These are phyloP conservation scores for Agarophyton chilense DNA, from an alignment of 23 red algal species.

Conservation along the genomic window DNA sequence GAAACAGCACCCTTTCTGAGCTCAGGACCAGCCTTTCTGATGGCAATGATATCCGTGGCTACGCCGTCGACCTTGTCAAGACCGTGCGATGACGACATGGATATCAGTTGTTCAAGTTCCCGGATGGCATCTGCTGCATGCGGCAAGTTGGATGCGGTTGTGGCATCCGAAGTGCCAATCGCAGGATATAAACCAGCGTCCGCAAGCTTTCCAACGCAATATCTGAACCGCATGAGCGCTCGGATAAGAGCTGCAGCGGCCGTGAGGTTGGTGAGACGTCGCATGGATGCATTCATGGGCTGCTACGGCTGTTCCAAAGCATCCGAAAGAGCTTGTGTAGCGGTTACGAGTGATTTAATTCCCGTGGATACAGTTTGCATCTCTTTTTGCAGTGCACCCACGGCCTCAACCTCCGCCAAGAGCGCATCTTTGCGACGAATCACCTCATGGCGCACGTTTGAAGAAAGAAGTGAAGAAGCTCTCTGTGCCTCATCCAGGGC, in stretches of 20 bases:
- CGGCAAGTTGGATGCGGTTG: constrained; percentile 35
- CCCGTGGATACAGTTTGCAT: constrained; percentile 66
- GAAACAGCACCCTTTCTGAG: constrained; percentile 41
- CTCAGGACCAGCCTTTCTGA: constrained; percentile 59
- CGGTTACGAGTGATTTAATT: constrained; percentile 51
- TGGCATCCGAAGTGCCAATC: not conserved
- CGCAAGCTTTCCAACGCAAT: constrained; percentile 42
- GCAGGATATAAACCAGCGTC: constrained; percentile 65
- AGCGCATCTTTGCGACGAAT: constrained; percentile 81
- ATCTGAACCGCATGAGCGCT: constrained; percentile 45
- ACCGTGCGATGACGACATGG: not conserved
- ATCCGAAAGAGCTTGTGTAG: constrained; percentile 39
- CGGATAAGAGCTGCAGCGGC: constrained; percentile 62
- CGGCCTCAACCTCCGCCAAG: constrained; percentile 77
- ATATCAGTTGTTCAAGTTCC: constrained; percentile 72
- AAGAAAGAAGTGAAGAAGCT: constrained; percentile 65
- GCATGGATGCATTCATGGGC: constrained; percentile 56
- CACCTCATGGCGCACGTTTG: constrained; percentile 76
- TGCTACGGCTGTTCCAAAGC: constrained; percentile 57
- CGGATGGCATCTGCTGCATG: constrained; percentile 53
- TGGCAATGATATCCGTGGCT: constrained; percentile 56
- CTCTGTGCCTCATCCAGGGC: constrained; percentile 64
- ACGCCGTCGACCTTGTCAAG: constrained; percentile 71
- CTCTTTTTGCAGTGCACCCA: constrained; percentile 69
- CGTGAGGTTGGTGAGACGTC: constrained; percentile 46